Evolutionary conservation across 2,329 filamentous ascomycete species (phyloP).

Genomic region (Verticillium albo-atrum): DNA sequence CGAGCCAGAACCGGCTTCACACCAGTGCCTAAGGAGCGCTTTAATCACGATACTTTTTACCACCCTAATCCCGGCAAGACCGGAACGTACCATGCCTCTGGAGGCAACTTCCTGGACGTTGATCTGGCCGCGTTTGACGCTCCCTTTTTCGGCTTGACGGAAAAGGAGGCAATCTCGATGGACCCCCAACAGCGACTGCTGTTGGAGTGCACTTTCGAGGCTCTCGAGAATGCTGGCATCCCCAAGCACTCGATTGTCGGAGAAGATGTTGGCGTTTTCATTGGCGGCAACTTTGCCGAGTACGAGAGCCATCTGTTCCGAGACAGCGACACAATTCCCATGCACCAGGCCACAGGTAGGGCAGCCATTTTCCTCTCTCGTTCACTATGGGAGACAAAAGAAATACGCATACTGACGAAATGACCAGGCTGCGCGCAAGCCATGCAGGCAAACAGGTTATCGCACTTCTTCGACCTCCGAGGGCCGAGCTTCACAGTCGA

Average conservation of each 20-base stretch:
- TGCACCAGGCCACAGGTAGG: constrained; percentile 47
- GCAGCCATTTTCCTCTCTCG: background rate
- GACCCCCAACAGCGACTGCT: constrained; percentile 51
- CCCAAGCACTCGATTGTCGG: constrained; percentile 25
- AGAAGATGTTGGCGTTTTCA: constrained; percentile 42
- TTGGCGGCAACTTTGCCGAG: constrained; percentile 43
- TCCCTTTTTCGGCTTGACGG: constrained; percentile 47
- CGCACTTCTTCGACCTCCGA: constrained; percentile 48
- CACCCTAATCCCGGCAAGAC: constrained; percentile 1
- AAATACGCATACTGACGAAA: constrained; percentile 8
- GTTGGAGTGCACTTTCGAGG: constrained; percentile 50
- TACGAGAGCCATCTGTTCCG: constrained; percentile 40
- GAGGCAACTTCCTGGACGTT: constrained; percentile 38
- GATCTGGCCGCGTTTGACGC: constrained; percentile 45
- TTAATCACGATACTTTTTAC: constrained; percentile 36
- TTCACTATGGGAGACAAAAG: background rate
- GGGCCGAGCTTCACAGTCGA: constrained; percentile 25
- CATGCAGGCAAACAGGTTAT: constrained; percentile 50
- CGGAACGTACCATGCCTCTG: constrained; percentile 9
- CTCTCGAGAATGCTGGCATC: constrained; percentile 47
- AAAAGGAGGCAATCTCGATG: constrained; percentile 46
- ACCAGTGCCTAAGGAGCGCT: constrained; percentile 40
- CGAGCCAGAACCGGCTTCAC: constrained; percentile 11
- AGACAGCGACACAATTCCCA: constrained; percentile 42
- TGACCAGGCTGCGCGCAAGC: constrained; percentile 40